These are phyloP conservation scores for Reticulascus tulasneorum DNA, from an alignment of 2,329 filamentous ascomycete species.

Conservation along the genomic window DNA sequence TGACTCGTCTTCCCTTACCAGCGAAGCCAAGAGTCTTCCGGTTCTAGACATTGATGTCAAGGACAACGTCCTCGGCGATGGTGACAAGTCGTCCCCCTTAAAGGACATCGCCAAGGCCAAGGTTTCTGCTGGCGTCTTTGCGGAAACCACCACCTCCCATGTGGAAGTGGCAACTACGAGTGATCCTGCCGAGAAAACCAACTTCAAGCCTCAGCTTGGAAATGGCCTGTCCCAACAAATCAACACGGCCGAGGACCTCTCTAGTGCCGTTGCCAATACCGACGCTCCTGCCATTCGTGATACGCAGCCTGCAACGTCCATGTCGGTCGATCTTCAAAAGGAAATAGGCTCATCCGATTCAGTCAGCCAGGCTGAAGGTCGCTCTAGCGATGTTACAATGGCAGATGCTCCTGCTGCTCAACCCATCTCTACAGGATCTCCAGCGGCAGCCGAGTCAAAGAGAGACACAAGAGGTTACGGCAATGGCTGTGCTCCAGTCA, in stretches of 20 bases:
- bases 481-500: slow-evolving; percentile 28
- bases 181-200: too few species aligned
- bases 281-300: too few species aligned
- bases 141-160: background rate
- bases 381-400: slow-evolving; percentile 8
- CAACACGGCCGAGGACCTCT: too few species aligned
- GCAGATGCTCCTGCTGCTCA: slow-evolving; percentile 1
- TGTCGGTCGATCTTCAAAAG: too few species aligned
- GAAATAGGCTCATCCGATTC: too few species aligned
- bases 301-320: too few species aligned
- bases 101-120: slow-evolving; percentile 4
- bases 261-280: too few species aligned
- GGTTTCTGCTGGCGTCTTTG: background rate
- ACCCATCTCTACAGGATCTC: background rate
- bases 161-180: too few species aligned
- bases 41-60: background rate
- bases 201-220: too few species aligned
- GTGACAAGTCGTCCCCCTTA: background rate
- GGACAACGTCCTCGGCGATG: background rate
- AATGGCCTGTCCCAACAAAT: too few species aligned
- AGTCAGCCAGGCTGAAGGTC: too few species aligned
- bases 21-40: background rate
- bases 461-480: slow-evolving; percentile 15
- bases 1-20: slow-evolving; percentile 6
- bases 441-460: slow-evolving; percentile 5